phyloP scores from a whole-genome alignment of 2,329 filamentous ascomycete species.

The Pyricularia pennisetigena region DNA sequence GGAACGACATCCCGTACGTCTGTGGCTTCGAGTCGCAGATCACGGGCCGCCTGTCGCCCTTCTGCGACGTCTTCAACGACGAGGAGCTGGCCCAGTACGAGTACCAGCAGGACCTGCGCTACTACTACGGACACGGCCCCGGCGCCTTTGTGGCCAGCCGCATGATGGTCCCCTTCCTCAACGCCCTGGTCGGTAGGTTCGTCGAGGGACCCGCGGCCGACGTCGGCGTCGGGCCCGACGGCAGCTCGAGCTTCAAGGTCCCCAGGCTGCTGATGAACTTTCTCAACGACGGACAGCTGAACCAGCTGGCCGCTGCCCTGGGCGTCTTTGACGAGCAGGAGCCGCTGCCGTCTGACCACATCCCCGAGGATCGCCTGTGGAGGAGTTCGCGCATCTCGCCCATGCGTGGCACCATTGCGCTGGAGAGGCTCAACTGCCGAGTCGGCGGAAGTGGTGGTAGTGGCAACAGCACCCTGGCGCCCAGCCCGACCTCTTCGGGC shows the following conservation, averaged over 20 bases:
- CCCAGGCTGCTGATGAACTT: conserved; percentile 52
- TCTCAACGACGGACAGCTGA: conserved; percentile 57
- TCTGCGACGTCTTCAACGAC: conserved; percentile 52
- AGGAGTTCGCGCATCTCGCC: conserved; percentile 45
- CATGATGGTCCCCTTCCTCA: conserved; percentile 53
- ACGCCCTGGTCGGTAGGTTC: conserved; percentile 42
- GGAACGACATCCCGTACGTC: conserved; percentile 47
- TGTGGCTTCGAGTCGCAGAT: conserved; percentile 65
- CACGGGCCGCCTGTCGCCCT: conserved; percentile 48
- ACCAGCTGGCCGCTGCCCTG: conserved; percentile 46
- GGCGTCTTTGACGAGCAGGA: conserved; percentile 51
- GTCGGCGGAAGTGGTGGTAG: conserved; percentile 7
- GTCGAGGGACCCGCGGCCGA: conserved; percentile 34
- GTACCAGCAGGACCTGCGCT: conserved; percentile 58
- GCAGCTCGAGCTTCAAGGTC: conserved; percentile 31
- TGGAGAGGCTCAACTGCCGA: conserved; percentile 50
- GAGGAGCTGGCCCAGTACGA: conserved; percentile 55
- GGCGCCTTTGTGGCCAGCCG: conserved; percentile 41
- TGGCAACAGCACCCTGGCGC: conserved; percentile 7
- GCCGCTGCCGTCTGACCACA: conserved; percentile 34
- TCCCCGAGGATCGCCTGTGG: conserved; percentile 39
- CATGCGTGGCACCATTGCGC: conserved; percentile 56
- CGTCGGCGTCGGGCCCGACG: conserved; percentile 34
- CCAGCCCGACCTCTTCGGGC: conserved; percentile 7
- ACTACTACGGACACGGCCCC: conserved; percentile 55